These are phyloP conservation scores for Teunomyces kruisii DNA, from an alignment of 805 yeast species.

Conservation along the genomic window DNA sequence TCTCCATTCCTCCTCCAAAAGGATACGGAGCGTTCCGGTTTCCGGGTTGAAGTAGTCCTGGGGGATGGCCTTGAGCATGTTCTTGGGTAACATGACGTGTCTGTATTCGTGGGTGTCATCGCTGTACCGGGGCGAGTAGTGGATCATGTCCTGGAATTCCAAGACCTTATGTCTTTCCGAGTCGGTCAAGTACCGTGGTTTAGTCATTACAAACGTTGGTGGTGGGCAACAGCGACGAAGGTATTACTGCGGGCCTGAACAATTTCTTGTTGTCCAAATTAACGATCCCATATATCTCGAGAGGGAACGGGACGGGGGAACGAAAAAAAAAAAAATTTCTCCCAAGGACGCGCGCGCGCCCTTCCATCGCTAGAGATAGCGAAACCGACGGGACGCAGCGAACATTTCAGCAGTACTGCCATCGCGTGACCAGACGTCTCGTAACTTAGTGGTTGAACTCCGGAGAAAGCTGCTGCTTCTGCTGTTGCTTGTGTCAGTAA, in stretches of 20 bases:
- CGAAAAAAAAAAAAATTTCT: not conserved
- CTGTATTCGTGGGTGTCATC: slow-evolving; percentile 93
- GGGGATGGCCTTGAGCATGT: slow-evolving; percentile 91
- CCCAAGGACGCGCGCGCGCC: not conserved
- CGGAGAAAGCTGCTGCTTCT: too few relatives aligned
- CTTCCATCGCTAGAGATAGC: not conserved
- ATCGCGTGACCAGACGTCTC: slow-evolving; percentile 1
- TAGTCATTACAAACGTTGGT: slow-evolving; percentile 27
- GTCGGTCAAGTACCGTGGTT: slow-evolving; percentile 74
- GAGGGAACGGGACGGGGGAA: not conserved
- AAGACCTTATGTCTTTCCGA: slow-evolving; percentile 81
- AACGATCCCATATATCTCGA: too few relatives aligned
- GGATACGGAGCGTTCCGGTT: slow-evolving; percentile 87
- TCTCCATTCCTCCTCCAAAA: slow-evolving; percentile 97
- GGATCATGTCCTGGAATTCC: slow-evolving; percentile 91
- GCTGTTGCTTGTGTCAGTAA: not conserved
- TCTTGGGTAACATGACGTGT: slow-evolving; percentile 96
- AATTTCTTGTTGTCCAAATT: not conserved
- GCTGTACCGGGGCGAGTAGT: slow-evolving; percentile 89
- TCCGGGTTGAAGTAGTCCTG: slow-evolving; percentile 90
- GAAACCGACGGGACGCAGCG: not conserved
- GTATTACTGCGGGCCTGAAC: not conserved
- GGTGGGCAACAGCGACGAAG: not conserved
- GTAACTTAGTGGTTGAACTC: too few relatives aligned
- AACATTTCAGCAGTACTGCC: not conserved